A percentile compares a stretch with the other conserved stretches of the same genome.
These are phyloP conservation scores for Alternaria triticimaculans DNA, from an alignment of 2,329 filamentous ascomycete genomes.

Conservation along the genomic window DNA sequence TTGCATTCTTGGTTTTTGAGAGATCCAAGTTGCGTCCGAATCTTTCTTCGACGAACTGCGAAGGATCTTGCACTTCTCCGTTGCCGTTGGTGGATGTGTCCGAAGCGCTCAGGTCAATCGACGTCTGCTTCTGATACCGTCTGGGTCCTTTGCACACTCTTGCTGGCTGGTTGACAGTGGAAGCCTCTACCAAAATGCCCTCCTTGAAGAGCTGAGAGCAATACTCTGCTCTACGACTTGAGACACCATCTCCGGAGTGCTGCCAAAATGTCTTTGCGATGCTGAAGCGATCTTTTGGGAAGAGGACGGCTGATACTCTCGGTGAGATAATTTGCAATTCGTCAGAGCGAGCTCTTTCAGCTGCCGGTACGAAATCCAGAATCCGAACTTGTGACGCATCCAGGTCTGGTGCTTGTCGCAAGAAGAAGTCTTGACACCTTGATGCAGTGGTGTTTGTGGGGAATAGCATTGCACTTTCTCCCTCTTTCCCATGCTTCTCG, in stretches of 20 bases:
- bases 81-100: slow-evolving; percentile 22
- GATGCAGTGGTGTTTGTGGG: slow-evolving; percentile 73
- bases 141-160: slow-evolving; percentile 72
- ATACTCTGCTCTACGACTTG: slow-evolving; percentile 89
- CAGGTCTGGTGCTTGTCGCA: slow-evolving; percentile 62
- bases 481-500: slow-evolving; percentile 65
- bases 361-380: slow-evolving; percentile 69
- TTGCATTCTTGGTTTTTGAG: slow-evolving; percentile 79
- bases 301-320: slow-evolving; percentile 66
- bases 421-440: slow-evolving; percentile 77
- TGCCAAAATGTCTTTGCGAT: slow-evolving; percentile 97
- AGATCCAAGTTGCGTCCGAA: slow-evolving; percentile 91
- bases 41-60: slow-evolving; percentile 87
- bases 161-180: slow-evolving; percentile 45
- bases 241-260: slow-evolving; percentile 90
- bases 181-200: slow-evolving; percentile 65
- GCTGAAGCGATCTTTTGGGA: slow-evolving; percentile 69
- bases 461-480: slow-evolving; percentile 80
- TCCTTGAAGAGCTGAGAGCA: slow-evolving; percentile 78
- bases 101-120: slow-evolving; percentile 52
- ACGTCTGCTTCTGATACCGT: slow-evolving; percentile 74
- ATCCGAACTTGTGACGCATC: slow-evolving; percentile 59
- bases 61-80: slow-evolving; percentile 69
- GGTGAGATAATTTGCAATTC: slow-evolving; percentile 54
- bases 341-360: slow-evolving; percentile 59